Base-by-base conservation (phyloP, 73 alveolate genomes). In the Symbiodinium pilosum region DNA sequence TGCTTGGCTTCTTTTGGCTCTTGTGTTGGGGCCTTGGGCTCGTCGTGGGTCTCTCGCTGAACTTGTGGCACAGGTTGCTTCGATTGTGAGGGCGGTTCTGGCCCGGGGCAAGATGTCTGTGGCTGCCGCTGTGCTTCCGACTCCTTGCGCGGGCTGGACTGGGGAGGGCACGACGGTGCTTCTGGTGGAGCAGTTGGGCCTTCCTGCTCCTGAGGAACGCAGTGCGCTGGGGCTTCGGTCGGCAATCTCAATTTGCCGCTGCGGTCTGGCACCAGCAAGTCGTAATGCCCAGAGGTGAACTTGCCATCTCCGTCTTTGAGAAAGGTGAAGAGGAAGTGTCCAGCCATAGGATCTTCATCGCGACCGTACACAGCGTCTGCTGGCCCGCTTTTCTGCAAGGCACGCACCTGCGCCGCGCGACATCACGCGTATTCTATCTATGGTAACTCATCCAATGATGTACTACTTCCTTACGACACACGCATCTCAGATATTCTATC, bases 241-340 rank as follows among this genome's bases (percentile, higher is more conserved):
- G 6, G 16, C 69, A 83, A 26, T 83, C 42, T 83, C 41, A 41
- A 24, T 26, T 39, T 1, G 2, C 91, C 91, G 28, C 41, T 83
- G 5, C 28, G 4, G 16, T n/a, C 40, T 42, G 91, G 91, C 39
- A 83, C 26, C 91, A 83, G 28, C 21, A 83, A 40, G 69, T 83
- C 91, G 43, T 41, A 83, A n/a, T 83, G 91, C 8, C 91, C 91
- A 40, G 71, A 41, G 21, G 91, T 83, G 91, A 28, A 12, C 21
- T 41, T 3, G 18, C 91, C 91, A 20, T 56, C 40, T 2, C 91
- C 91, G 43, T 83, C 91, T 5, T 9, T 3, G 43, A 83, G 30
- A 21, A 83, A 83, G 1, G 91, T 83, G 91, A 83, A 83, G 41
- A 36, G 30, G 2, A 83, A 41, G 68, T 83, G 91, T 28, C 91